phyloP scores from a whole-genome alignment of 2,329 filamentous ascomycete genomes.

The Fusarium sulawesiense region DNA sequence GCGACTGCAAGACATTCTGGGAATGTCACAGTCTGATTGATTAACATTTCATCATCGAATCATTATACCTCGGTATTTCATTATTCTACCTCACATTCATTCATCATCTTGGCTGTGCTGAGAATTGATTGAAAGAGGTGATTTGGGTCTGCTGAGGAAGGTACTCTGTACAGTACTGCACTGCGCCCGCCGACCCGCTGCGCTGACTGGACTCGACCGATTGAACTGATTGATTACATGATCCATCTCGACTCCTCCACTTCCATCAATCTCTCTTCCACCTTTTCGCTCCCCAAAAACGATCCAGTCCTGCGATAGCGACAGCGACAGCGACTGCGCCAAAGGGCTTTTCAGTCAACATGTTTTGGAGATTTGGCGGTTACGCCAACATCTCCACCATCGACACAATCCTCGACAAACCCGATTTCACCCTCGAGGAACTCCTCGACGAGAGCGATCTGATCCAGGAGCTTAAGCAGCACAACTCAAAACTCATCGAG shows the following conservation, averaged over 20 bases:
- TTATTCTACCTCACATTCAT: neutral
- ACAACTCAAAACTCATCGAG: slow-evolving; percentile 97
- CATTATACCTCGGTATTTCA: neutral
- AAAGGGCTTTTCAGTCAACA: slow-evolving; percentile 67
- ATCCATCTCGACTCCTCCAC: slow-evolving; percentile 42
- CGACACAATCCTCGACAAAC: slow-evolving; percentile 95
- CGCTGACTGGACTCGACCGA: slow-evolving; percentile 37
- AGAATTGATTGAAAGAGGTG: slow-evolving; percentile 6
- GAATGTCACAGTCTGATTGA: slow-evolving; percentile 25
- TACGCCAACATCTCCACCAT: slow-evolving; percentile 98
- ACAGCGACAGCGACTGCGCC: slow-evolving; percentile 49
- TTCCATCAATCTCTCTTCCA: slow-evolving; percentile 30
- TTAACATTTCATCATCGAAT: neutral
- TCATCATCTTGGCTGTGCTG: slow-evolving; percentile 3
- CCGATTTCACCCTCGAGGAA: slow-evolving; percentile 95
- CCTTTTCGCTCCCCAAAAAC: slow-evolving; percentile 31
- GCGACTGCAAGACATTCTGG: slow-evolving; percentile 29
- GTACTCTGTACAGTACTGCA: neutral
- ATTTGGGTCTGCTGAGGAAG: neutral
- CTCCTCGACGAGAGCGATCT: slow-evolving; percentile 95
- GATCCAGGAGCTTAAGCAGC: slow-evolving; percentile 97
- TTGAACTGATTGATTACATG: slow-evolving; percentile 42
- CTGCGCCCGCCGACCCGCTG: slow-evolving; percentile 24
- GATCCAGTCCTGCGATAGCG: slow-evolving; percentile 49
- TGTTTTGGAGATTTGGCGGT: slow-evolving; percentile 99